Evolutionary conservation across 305 asterid genomes (phyloP).

Genomic region (Ilex paraguariensis): DNA sequence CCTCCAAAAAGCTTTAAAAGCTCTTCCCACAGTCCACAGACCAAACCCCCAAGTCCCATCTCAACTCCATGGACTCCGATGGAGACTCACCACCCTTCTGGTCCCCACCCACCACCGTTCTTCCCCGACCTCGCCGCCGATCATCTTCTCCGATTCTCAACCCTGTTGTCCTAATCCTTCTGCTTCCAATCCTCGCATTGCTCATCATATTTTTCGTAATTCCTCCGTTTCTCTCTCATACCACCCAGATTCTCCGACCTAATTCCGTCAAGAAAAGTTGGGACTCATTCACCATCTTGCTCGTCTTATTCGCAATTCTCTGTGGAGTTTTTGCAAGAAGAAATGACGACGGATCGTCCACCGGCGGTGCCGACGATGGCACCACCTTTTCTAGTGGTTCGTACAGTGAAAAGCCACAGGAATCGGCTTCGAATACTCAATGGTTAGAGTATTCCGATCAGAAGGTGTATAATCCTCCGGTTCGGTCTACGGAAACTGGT

Average conservation of each 20-base stretch:
- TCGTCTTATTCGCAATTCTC: constrained; percentile 66
- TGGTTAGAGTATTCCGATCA: constrained; percentile 44
- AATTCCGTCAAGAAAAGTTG: constrained; percentile 64
- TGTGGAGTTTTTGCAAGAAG: constrained; percentile 70
- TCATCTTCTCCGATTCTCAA: constrained; percentile 40
- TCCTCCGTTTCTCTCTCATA: constrained; percentile 53
- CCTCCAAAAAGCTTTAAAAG: constrained; percentile 7
- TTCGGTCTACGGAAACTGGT: constrained; percentile 18
- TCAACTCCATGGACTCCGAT: constrained; percentile 43
- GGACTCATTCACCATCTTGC: constrained; percentile 56
- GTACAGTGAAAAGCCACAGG: constrained; percentile 1
- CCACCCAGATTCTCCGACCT: constrained; percentile 49
- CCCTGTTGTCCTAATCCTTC: constrained; percentile 54
- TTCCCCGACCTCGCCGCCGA: constrained; percentile 36
- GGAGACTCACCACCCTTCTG: constrained; percentile 61
- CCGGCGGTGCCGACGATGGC: constrained; percentile 7
- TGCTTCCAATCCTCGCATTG: constrained; percentile 38
- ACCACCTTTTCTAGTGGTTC: constrained; percentile 13
- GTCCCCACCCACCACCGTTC: constrained; percentile 41
- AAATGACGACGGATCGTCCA: constrained; percentile 45
- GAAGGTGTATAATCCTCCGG: constrained; percentile 20
- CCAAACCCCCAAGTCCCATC: constrained; percentile 4
- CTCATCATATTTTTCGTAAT: constrained; percentile 40
- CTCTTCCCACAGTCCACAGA: constrained; percentile 13
- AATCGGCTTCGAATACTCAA: constrained; percentile 3